A percentile compares a stretch with the other conserved stretches of the same genome.
phyloP scores from a whole-genome alignment of 495 filamentous ascomycete species.

The Chaetomidium leptoderma region DNA sequence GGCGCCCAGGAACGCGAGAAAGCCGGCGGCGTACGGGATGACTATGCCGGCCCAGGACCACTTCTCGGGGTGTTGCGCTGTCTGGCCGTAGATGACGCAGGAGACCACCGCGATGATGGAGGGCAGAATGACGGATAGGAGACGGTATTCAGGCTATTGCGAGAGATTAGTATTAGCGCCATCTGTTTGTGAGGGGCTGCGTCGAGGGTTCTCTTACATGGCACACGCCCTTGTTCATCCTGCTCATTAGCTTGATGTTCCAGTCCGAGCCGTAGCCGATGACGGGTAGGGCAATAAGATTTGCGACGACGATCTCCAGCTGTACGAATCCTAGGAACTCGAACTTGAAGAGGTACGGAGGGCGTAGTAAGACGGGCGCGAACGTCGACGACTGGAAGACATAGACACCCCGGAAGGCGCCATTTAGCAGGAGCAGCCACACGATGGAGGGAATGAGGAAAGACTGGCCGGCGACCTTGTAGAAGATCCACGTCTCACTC shows the following conservation, averaged over 20 bases:
- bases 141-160: conserved; percentile 5
- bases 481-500: conserved; percentile 4
- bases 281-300: background rate
- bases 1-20: conserved; percentile 1
- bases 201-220: background rate
- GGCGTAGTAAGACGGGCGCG: background rate
- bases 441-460: background rate
- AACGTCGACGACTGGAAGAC: conserved; percentile 5
- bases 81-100: conserved; percentile 6
- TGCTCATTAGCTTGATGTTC: conserved; percentile 6
- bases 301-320: background rate
- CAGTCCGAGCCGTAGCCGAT: conserved; percentile 6
- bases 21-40: background rate
- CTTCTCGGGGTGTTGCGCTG: background rate
- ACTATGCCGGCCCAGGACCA: conserved; percentile 3
- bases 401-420: background rate
- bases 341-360: conserved; percentile 1
- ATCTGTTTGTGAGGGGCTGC: background rate
- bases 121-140: background rate
- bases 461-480: conserved; percentile 4
- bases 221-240: conserved; percentile 1
- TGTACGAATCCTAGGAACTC: conserved; percentile 1
- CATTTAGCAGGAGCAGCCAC: conserved; percentile 7
- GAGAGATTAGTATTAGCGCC: background rate
- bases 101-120: background rate